Conservation (phyloP, 208 protist species). For the Wallacemonas sp. region DNA sequence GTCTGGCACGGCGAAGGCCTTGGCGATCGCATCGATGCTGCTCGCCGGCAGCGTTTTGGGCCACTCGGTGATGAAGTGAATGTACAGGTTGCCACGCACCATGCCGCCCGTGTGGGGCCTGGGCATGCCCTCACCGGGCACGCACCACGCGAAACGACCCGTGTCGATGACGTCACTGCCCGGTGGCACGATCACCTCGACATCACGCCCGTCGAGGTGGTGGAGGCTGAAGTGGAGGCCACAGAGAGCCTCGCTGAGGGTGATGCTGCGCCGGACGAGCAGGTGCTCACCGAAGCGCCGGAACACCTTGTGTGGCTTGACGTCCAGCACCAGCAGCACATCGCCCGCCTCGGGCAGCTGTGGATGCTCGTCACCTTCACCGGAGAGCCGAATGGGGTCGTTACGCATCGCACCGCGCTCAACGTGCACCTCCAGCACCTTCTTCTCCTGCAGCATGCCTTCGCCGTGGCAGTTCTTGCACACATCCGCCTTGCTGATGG, state of each 20-base stretch:
- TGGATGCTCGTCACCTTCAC: constrained; percentile 94
- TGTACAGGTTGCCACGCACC: constrained; percentile 75
- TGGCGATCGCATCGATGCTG: constrained; percentile 41
- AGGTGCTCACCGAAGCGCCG: constrained; percentile 93
- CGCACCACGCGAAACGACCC: constrained; percentile 61
- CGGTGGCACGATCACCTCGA: constrained; percentile 63
- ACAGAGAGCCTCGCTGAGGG: constrained; percentile 93
- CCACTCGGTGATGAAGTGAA: constrained; percentile 89
- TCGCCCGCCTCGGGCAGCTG: constrained; percentile 92
- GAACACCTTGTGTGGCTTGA: constrained; percentile 93
- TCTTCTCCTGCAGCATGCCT: constrained; percentile 88
- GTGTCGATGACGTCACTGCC: constrained; percentile 75
- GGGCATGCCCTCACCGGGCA: constrained; percentile 92
- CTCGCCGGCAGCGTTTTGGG: constrained; percentile 48
- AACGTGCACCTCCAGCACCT: constrained; percentile 95
- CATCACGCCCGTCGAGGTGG: constrained; percentile 86
- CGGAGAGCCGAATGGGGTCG: constrained; percentile 93
- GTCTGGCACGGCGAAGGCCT: constrained; percentile 36
- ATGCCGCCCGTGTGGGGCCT: constrained; percentile 69
- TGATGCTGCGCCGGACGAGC: constrained; percentile 83
- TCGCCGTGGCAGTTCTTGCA: constrained; percentile 94
- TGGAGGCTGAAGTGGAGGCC: constrained; percentile 88
- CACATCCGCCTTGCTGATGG: constrained; percentile 78
- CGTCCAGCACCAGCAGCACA: constrained; percentile 94
- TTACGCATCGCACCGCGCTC: constrained; percentile 93